phyloP scores from a whole-genome alignment of 441 rosid genomes.

The Gossypium davidsonii region DNA sequence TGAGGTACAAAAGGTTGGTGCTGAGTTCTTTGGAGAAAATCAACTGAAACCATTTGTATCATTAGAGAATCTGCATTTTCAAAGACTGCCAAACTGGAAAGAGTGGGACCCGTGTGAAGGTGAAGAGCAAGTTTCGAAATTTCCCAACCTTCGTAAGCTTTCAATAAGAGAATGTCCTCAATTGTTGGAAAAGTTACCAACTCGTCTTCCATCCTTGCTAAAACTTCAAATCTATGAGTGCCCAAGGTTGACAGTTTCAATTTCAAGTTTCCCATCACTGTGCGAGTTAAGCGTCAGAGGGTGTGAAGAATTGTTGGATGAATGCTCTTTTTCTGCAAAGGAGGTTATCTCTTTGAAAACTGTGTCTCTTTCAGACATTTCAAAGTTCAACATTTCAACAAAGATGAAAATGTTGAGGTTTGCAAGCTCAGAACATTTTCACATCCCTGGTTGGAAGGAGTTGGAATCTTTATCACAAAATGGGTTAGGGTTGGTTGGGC shows the following conservation, averaged over 20 bases:
- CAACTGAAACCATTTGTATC: background rate
- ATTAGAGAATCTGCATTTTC: constrained; percentile 10
- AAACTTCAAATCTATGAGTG: background rate
- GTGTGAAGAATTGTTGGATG: background rate
- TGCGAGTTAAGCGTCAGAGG: background rate
- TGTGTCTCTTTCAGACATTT: background rate
- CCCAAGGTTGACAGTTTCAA: background rate
- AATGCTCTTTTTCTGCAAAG: background rate
- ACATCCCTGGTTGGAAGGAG: background rate
- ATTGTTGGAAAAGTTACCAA: background rate
- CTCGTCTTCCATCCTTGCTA: background rate
- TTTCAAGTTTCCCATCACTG: background rate
- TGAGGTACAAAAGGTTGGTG: background rate
- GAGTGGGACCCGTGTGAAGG: no score
- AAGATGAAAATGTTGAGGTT: background rate
- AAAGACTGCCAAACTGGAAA: background rate
- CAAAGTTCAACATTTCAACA: background rate
- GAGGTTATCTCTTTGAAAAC: background rate
- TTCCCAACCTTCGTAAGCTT: background rate
- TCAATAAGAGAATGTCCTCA: background rate
- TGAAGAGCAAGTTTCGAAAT: no score
- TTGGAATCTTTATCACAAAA: background rate
- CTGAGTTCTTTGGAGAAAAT: constrained; percentile 11
- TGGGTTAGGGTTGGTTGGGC: background rate
- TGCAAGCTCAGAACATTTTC: background rate